These are phyloP conservation scores for Penicillium nucicola DNA, from an alignment of 495 filamentous ascomycete species.

Conservation along the genomic window DNA sequence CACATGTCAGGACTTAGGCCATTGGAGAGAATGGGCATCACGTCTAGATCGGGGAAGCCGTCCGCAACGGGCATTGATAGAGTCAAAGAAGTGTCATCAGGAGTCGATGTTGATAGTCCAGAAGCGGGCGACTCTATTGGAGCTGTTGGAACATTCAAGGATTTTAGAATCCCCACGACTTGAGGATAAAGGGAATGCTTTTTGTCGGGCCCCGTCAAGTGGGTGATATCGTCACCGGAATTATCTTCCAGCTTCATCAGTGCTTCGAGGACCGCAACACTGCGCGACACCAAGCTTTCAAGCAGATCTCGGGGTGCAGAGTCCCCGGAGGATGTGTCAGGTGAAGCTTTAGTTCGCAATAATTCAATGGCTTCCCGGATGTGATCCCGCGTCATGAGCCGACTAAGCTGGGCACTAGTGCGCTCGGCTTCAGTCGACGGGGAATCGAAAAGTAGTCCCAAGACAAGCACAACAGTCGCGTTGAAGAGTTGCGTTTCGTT, in stretches of 20 bases:
- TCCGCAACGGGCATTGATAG: background rate
- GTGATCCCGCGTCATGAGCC: conserved; percentile 22
- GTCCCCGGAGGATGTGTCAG: background rate
- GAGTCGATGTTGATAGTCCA: background rate
- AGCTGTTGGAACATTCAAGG: background rate
- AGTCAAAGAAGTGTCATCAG: background rate
- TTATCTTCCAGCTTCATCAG: conserved; percentile 25
- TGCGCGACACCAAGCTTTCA: conserved; percentile 5
- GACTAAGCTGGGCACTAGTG: conserved; percentile 15
- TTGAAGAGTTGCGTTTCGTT: conserved; percentile 21
- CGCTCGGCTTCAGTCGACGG: conserved; percentile 4
- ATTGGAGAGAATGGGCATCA: conserved; percentile 8
- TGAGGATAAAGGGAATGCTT: background rate
- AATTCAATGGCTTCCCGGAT: conserved; percentile 24
- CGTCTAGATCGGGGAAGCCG: conserved; percentile 2
- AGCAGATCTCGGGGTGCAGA: background rate
- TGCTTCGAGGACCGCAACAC: conserved; percentile 17
- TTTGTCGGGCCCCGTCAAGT: background rate
- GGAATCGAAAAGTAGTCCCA: conserved; percentile 15
- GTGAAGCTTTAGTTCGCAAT: conserved; percentile 2
- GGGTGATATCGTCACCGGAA: background rate
- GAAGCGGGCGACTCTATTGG: background rate
- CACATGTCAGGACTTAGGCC: conserved; percentile 1
- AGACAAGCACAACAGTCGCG: conserved; percentile 18
- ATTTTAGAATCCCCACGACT: background rate